phyloP scores from a whole-genome alignment of 2,329 filamentous ascomycete genomes.

The Phaeosphaeriaceae sp. region DNA sequence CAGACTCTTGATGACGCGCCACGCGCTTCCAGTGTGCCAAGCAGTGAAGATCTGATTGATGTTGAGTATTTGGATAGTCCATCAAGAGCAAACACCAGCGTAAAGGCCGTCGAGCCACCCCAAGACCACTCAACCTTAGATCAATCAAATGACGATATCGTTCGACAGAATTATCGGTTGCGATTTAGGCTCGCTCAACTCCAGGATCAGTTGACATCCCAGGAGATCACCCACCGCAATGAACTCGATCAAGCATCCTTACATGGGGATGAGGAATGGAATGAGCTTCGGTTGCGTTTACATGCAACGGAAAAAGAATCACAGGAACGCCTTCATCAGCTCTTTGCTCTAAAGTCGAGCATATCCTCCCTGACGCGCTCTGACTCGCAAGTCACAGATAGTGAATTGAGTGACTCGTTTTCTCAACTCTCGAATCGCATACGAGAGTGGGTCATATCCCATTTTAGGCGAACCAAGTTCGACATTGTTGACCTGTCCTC shows the following conservation, averaged over 20 bases:
- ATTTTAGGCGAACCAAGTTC: constrained; percentile 69
- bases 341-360: constrained; percentile 73
- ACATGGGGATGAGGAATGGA: constrained; percentile 29
- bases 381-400: constrained; percentile 68
- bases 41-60: background rate
- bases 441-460: constrained; percentile 76
- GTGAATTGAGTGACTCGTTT: constrained; percentile 69
- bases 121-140: background rate
- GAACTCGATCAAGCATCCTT: constrained; percentile 11
- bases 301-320: constrained; percentile 62
- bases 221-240: constrained; percentile 19
- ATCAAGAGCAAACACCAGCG: background rate
- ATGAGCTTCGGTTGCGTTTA: constrained; percentile 36
- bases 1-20: constrained; percentile 7
- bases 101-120: background rate
- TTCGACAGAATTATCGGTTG: constrained; percentile 32
- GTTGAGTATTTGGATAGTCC: background rate
- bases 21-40: constrained; percentile 1
- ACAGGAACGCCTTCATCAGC: constrained; percentile 62
- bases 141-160: constrained; percentile 16
- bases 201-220: constrained; percentile 31
- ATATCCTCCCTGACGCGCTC: constrained; percentile 70
- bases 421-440: constrained; percentile 68
- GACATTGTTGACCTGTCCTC: constrained; percentile 21
- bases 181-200: constrained; percentile 31